Evolutionary conservation across 2,329 filamentous ascomycete species (phyloP).

Genomic region (Golovinomyces cichoracearum): DNA sequence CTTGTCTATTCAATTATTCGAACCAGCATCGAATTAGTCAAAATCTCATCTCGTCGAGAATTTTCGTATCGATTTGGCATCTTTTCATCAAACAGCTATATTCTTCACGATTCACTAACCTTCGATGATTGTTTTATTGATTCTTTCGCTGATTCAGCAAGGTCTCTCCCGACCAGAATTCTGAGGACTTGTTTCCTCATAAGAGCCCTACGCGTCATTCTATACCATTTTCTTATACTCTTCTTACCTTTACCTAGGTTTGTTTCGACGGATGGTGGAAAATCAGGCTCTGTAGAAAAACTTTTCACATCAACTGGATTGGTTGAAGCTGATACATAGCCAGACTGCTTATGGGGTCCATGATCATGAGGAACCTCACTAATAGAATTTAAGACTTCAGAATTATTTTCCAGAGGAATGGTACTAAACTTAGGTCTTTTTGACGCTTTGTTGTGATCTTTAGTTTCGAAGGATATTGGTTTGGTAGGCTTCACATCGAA

Average conservation of each 20-base stretch:
- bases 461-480: neutral
- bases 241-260: neutral
- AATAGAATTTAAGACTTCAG: neutral
- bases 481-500: no score
- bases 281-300: neutral
- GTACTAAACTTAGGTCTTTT: neutral
- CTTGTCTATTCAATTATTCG: no score
- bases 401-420: neutral
- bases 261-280: neutral
- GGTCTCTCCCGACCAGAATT: conserved; percentile 9
- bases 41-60: neutral
- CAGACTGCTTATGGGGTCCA: neutral
- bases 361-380: neutral
- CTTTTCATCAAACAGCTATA: no score
- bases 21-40: neutral
- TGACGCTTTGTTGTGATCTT: neutral
- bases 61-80: neutral
- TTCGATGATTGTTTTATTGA: conserved; percentile 6
- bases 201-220: conserved; percentile 4
- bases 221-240: conserved; percentile 1
- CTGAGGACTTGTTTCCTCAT: conserved; percentile 8
- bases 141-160: conserved; percentile 7
- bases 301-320: neutral
- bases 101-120: neutral
- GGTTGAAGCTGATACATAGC: neutral